Conservation (phyloP, 495 filamentous ascomycete species). For the Neurospora sp. region DNA sequence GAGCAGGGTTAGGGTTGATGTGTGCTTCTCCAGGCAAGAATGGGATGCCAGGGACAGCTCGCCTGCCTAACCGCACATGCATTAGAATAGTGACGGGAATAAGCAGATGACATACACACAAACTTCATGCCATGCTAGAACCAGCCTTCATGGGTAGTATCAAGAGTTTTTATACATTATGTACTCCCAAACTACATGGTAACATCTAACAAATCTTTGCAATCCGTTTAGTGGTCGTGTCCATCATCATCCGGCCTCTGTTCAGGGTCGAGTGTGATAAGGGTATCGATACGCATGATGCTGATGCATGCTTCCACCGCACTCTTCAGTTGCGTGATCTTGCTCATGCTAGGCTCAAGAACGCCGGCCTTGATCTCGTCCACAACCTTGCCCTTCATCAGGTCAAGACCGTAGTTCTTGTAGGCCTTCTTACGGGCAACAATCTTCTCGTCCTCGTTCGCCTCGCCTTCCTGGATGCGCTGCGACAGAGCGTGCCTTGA, state of each 20-base stretch:
- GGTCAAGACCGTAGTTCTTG: slow-evolving; percentile 94
- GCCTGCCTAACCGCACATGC: not conserved
- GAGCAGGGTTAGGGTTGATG: not conserved
- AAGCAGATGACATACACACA: not conserved
- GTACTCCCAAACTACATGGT: not conserved
- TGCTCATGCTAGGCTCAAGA: slow-evolving; percentile 95
- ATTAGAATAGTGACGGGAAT: not conserved
- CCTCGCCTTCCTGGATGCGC: slow-evolving; percentile 71
- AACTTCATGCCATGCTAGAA: not conserved
- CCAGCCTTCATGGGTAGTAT: not conserved
- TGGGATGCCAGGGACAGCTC: not conserved
- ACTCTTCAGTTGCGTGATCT: slow-evolving; percentile 95
- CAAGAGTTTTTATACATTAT: not conserved
- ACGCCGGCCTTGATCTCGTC: slow-evolving; percentile 93
- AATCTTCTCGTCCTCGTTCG: slow-evolving; percentile 76
- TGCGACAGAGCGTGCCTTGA: slow-evolving; percentile 91
- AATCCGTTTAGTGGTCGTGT: slow-evolving; percentile 48
- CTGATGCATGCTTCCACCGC: slow-evolving; percentile 98
- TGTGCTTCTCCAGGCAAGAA: not conserved
- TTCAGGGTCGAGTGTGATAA: slow-evolving; percentile 97
- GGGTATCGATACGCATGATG: slow-evolving; percentile 98
- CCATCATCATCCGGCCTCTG: slow-evolving; percentile 66
- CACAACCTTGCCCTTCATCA: slow-evolving; percentile 80
- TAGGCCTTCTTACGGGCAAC: slow-evolving; percentile 90
- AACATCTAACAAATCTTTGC: slow-evolving; percentile 1